Base-by-base conservation (phyloP, 2,329 filamentous ascomycete genomes). In the Trichoderma sp. region DNA sequence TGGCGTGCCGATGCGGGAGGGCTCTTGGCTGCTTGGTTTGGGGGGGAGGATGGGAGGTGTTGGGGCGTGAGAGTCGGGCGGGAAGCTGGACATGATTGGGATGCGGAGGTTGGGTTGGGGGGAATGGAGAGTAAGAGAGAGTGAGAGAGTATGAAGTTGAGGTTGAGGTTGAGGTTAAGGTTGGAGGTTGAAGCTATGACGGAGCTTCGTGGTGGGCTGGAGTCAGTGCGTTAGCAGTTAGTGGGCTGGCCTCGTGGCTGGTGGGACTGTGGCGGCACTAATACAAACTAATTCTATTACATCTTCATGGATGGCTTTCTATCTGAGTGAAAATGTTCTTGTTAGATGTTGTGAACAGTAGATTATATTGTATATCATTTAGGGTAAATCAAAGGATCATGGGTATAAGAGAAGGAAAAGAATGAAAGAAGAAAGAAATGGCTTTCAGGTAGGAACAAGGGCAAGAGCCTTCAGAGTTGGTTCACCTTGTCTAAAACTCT, bases 41-140 rank as follows among this genome's bases (percentile, higher is more conserved):
- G 92, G 92, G 2, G 92, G 92, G 17, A 90, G 91, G 9, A 90
- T 86, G 0, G 92, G 92, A 30, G 92, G 91, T 6, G 80, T 80
- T 17, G 76, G 76, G 69, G 73, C 75, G 65, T 77, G 77, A 6
- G 74, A 69, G 30, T 79, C 79, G 23, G 78, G 71, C 3, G 78
- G 75, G 65, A 77, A 77, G 77, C 74, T 79, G 20, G 77, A 73
- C 79, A 81, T 81, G 53, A n/a, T 34, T 62, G 28, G 8, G 3
- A 6, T 50, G 6, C 8, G n/a, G 59, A n/a, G 20, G n/a, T 20
- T 23, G 20, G 23, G 12, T 4, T 17, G 43, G n/a, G 11, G 30
- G 34, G 32, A 34, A 32, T 12, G 8, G 3, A 47, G n/a, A 23
- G 4, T 23, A 3, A 26, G 23, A 4, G 23, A 17, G 12, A 15